These are phyloP conservation scores for Amphirosellinia nigrospora DNA, from an alignment of 495 filamentous ascomycete species.

Conservation along the genomic window DNA sequence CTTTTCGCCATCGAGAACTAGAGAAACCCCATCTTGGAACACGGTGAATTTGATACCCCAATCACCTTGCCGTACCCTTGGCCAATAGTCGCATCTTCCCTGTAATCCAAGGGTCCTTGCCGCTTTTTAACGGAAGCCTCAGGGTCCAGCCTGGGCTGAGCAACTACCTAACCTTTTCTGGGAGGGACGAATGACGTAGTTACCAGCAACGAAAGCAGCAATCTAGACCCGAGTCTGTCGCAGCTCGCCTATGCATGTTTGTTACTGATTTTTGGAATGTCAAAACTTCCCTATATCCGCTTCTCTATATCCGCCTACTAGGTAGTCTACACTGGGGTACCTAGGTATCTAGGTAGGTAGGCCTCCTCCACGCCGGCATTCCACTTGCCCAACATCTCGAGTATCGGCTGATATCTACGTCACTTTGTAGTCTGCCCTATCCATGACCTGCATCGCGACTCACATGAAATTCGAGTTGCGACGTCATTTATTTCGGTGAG, in stretches of 20 bases:
- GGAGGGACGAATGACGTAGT: conserved; percentile 8
- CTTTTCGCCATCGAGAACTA: conserved; percentile 7
- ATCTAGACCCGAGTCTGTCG: not conserved
- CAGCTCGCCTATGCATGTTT: conserved; percentile 8
- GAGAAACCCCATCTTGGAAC: not conserved
- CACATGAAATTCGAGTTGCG: not conserved
- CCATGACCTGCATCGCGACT: conserved; percentile 13
- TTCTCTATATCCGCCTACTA: not conserved
- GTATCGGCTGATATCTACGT: conserved; percentile 6
- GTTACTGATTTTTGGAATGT: not conserved
- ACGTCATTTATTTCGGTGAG: conserved; percentile 26
- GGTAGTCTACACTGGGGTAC: not conserved
- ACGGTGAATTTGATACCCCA: conserved; percentile 1
- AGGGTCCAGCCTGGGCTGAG: conserved; percentile 19
- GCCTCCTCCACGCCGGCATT: conserved; percentile 5
- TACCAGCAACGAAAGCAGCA: not conserved
- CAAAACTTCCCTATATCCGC: not conserved
- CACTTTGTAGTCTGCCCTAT: not conserved
- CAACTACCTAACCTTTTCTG: not conserved
- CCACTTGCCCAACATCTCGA: not conserved
- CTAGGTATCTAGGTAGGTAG: not conserved
- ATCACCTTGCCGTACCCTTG: not conserved
- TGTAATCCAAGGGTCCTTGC: conserved; percentile 14
- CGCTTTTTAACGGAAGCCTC: conserved; percentile 18
- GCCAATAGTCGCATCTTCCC: not conserved